Base-by-base conservation (phyloP, 2,329 filamentous ascomycete species). In the Bimuria novae-zelandiae region DNA sequence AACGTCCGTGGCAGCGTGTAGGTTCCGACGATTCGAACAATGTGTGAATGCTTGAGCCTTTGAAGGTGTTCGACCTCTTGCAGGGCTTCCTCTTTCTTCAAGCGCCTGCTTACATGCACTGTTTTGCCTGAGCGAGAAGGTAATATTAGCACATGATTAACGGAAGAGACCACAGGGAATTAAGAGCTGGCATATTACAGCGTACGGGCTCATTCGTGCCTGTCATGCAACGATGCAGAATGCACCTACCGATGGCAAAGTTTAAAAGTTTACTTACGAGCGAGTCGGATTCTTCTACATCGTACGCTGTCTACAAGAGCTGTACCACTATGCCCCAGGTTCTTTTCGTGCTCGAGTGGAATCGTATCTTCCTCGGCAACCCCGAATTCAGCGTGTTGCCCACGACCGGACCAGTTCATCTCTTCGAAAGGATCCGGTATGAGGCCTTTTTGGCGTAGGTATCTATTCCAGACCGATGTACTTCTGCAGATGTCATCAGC, bases 261-360 rank as follows among this genome's bases (percentile, higher is more conserved):
- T 33, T 33, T 11, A 33, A 12, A 33, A 33, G 30, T 4, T 33
- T n/a, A 33, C 48, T 33, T 63, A 59, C 21, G 47, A 41, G 39
- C 61, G 45, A 32, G 32, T 17, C 10, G 61, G 37, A 36, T 48
- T n/a, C 35, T 36, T 10, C 49, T 32, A 40, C 59, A 64, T 11
- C 37, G 22, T 8, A 64, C 57, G 23, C 60, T 64, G 32, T 64
- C 62, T 3, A 65, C 60, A 3, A 64, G 4, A 7, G 60, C 59
- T 2, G 46, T 58, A 3, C 23, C 33, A 11, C 48, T 55, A n/a
- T 61, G 37, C 6, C 62, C 59, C 1, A 65, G 50, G 4, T 11
- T 19, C 3, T 44, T 47, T 11, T 52, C 25, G 3, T 46, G 21
- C 7, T 52, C n/a, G 1, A 57, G 51, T 7, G 59, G 59, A 10